Conservation (phyloP, 371 early-diverging fungal genomes). For the Mortierella sp. region DNA sequence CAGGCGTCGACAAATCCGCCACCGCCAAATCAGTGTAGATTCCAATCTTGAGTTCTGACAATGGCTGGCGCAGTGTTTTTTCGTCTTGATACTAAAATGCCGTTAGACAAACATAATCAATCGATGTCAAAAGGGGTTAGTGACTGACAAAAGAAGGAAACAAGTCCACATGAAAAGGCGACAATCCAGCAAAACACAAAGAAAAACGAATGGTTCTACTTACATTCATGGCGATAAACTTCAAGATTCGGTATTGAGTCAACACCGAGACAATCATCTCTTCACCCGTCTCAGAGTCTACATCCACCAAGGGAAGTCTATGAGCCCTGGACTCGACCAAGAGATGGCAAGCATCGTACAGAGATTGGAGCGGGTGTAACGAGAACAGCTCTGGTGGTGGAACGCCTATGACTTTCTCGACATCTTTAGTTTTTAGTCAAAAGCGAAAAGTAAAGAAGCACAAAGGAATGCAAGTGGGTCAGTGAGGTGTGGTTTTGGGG, state of each 20-base stretch:
- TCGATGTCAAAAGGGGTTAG: neutral
- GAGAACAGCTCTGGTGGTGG: conserved; percentile 73
- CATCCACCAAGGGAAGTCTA: conserved; percentile 91
- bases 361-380: conserved; percentile 86
- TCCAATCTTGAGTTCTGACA: conserved; percentile 87
- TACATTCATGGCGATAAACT: conserved; percentile 92
- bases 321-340: conserved; percentile 86
- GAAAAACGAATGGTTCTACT: conserved; percentile 10
- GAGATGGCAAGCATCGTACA: conserved; percentile 85
- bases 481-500: neutral
- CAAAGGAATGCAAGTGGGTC: neutral
- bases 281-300: conserved; percentile 76
- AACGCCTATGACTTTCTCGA: conserved; percentile 69
- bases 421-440: conserved; percentile 45
- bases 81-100: conserved; percentile 72
- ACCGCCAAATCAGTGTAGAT: conserved; percentile 87
- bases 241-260: conserved; percentile 91
- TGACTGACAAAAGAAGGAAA: neutral
- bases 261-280: conserved; percentile 94
- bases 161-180: neutral
- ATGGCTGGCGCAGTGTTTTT: conserved; percentile 73
- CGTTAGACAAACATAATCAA: neutral
- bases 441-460: conserved; percentile 8
- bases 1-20: conserved; percentile 81
- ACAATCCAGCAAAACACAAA: neutral